Evolutionary conservation across 768 basidiomycete genomes (phyloP), one percentile per base, ranked within the genome.

Genomic region (Serendipita vermifera): DNA sequence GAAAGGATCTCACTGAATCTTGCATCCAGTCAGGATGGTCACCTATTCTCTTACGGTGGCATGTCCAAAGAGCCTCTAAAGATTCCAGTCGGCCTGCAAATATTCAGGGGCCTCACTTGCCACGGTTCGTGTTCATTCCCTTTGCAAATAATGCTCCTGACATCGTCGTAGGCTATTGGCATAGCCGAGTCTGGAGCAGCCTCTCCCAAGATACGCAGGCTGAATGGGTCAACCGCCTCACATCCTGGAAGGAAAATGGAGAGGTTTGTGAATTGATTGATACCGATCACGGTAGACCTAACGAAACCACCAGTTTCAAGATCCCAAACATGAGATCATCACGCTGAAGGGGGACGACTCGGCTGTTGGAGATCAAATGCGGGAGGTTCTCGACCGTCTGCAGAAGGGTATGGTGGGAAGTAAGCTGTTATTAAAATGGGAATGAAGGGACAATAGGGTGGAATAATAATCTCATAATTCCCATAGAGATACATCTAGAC

Each of bases 51-150:
- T 0, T 93, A 92, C 55, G 90, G 90, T 27, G 88, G 85, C 3
- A 92, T 93, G 89, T 85, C 89, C 1, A 89, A 85, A 64, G 75
- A 83, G 54, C 87, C 89, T 0, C 67, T 93, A 15, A 76, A 80
- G 1, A 65, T 93, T 20, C 85, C 90, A 1, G 82, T 85, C 0
- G 84, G 85, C 0, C 70, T 81, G 20, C 83, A 87, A 68, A 89
- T 93, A 58, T 93, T 93, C 74, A 87, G 82, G 60, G 85, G 87
- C 65, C 71, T 92, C 60, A 82, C 76, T 0, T 74, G 75, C 22
- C 82, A 79, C 51, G 89, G 46, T 51, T 7, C 24, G 27, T 15
- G 15, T 9, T 15, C 22, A 5, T 26, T 22, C 9, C 9, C 3
- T 20, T 7, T 15, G 5, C n/a, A n/a, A n/a, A 51, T 29, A 6